Base-by-base conservation (phyloP, 352 stramenopile species). In the Pythium rishiriense region DNA sequence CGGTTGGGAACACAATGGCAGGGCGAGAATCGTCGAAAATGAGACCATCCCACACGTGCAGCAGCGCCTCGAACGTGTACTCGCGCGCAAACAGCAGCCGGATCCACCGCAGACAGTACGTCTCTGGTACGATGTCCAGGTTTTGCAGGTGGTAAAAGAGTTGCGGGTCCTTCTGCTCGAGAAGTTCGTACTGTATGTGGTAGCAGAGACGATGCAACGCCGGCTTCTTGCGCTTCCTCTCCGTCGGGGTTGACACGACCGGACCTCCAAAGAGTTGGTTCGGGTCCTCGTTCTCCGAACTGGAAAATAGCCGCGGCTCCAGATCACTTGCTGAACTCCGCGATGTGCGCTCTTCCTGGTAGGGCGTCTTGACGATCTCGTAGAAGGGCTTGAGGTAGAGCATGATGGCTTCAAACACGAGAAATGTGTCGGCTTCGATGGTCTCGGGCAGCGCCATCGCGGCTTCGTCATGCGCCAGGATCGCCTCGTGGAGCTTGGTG, bases 41-140 rank as follows among this genome's bases (percentile, higher is more conserved):
- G 62, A 94, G 82, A 4, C 75, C 82, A 66, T 91, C 77, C 83
- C 85, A 94, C 1, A 94, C 54, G 24, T 64, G 64, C 14, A 94
- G 37, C 3, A 91, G 51, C 25, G 88, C 75, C 11, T 87, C 68
- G 41, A 94, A 74, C 4, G 68, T 69, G 42, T 87, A 94, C 60
- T 94, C 86, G 1, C 86, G 77, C n/a, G 83, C 83, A 45, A 94
- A 85, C 1, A 94, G 52, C 25, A 94, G 73, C 0, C 86, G 86
- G 17, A 93, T 77, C 86, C 86, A 94, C 11, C 86, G 75, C 19
- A 93, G 66, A 28, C 86, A 93, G 66, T 94, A 93, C 31, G 83
- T 93, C 55, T 93, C 83, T 1, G 86, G 86, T 0, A 88, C 72
- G 50, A 93, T 90, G 11, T 93, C 81, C 39, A 93, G 65, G 60